Conservation (phyloP, 2,329 filamentous ascomycete species). For the Monosporascus cannonballus region DNA sequence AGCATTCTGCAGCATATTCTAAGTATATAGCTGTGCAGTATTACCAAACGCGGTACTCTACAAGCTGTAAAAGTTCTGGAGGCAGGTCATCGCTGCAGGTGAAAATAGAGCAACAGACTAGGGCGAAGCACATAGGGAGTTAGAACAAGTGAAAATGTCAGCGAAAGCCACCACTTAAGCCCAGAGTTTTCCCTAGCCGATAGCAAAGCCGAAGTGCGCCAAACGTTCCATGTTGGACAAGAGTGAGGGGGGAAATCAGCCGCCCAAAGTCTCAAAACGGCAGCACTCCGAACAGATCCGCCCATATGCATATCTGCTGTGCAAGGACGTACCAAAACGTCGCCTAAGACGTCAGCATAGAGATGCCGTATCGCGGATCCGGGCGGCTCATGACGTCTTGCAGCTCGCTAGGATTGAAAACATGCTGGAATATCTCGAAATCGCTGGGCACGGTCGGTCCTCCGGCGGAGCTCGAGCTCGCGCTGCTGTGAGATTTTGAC, state of each 20-base stretch:
- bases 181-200: neutral
- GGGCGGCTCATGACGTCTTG: slow-evolving; percentile 42
- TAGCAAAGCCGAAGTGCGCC: neutral
- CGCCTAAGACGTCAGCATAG: slow-evolving; percentile 39
- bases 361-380: slow-evolving; percentile 49
- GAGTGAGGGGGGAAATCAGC: neutral
- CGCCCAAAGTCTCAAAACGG: neutral
- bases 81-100: neutral
- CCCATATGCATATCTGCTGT: neutral
- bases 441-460: slow-evolving; percentile 31
- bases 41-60: too few relatives aligned
- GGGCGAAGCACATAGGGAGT: neutral
- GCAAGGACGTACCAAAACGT: neutral
- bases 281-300: neutral
- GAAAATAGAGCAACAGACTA: neutral
- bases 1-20: too few relatives aligned
- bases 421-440: slow-evolving; percentile 45
- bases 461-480: slow-evolving; percentile 17
- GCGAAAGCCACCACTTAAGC: neutral
- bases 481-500: slow-evolving; percentile 21
- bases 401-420: slow-evolving; percentile 47
- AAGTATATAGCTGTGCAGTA: too few relatives aligned
- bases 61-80: too few relatives aligned
- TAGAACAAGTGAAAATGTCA: neutral
- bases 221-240: neutral